Evolutionary conservation across 2,329 filamentous ascomycete genomes (phyloP).

Genomic region (Cercospora beticola): DNA sequence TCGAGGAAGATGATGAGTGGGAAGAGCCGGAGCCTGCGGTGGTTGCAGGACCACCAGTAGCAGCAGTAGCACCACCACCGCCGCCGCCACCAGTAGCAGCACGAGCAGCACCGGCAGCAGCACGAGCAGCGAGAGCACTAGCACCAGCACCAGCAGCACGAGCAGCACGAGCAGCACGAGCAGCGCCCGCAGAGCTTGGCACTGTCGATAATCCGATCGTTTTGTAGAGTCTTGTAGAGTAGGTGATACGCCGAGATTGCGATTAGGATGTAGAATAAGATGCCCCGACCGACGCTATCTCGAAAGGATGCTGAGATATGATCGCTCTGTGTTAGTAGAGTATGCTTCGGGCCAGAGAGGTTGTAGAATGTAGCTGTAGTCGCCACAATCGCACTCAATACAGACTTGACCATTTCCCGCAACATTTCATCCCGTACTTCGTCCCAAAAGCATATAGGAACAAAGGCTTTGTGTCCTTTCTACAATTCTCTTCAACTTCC

Average conservation of each 20-base stretch:
- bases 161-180: not conserved
- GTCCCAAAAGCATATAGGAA: not conserved
- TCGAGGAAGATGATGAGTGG: not conserved
- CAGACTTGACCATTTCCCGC: too few species aligned
- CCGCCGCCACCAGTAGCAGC: not conserved
- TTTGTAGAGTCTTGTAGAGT: not conserved
- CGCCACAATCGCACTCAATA: too few species aligned
- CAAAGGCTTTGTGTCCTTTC: not conserved
- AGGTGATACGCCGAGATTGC: not conserved
- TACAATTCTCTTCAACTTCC: too few species aligned
- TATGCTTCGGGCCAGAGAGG: not conserved
- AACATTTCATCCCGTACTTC: not conserved
- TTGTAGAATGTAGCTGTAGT: not conserved
- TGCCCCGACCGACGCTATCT: not conserved
- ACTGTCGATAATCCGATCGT: not conserved
- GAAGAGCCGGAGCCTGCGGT: not conserved
- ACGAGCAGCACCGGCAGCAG: not conserved
- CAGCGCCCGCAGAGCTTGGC: not conserved
- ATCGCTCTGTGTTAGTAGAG: not conserved
- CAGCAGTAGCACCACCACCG: too few species aligned
- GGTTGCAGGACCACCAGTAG: not conserved
- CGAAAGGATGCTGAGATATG: not conserved
- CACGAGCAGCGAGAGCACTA: too few species aligned
- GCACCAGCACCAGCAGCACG: too few species aligned
- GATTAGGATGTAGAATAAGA: not conserved